Percentiles rank a stretch among this genome's conserved stretches.
Conservation (phyloP, 75 land plant species). For the Pinus albicaulis region DNA sequence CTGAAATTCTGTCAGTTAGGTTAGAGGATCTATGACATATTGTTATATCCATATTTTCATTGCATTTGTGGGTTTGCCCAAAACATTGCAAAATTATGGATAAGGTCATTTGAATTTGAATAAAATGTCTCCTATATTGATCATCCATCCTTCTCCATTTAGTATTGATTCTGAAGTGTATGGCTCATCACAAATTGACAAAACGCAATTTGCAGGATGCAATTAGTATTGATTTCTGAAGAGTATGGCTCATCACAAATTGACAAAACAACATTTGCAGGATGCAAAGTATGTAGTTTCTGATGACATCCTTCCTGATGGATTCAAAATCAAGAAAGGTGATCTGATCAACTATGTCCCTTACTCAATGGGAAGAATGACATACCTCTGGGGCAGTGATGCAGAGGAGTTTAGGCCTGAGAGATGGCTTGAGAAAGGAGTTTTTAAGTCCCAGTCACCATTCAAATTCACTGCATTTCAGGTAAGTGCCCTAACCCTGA, state of each 20-base stretch:
- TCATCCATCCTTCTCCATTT: not conserved
- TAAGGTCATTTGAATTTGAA: not conserved
- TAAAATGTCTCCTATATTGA: too few relatives aligned
- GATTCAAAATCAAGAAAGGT: too few relatives aligned
- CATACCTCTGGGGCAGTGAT: too few relatives aligned
- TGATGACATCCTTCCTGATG: too few relatives aligned
- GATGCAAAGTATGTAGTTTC: constrained; percentile 23
- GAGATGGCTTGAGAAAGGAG: constrained; percentile 7
- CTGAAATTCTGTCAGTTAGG: not conserved
- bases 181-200: not conserved
- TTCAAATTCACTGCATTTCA: constrained; percentile 15
- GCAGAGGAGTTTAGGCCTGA: too few relatives aligned
- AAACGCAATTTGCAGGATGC: not conserved
- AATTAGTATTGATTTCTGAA: not conserved
- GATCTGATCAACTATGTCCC: too few relatives aligned
- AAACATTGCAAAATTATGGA: not conserved
- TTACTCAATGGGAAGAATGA: too few relatives aligned
- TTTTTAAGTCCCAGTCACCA: constrained; percentile 38
- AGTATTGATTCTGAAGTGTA: not conserved
- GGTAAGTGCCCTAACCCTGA: constrained; percentile 11
- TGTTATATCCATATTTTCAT: too few relatives aligned
- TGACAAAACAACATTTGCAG: constrained; percentile 19
- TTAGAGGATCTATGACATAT: not conserved
- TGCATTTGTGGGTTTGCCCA: too few relatives aligned
- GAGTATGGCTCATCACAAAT: not conserved